Base-by-base conservation (phyloP, 306 rosid species). In the Vigna hirtella region DNA sequence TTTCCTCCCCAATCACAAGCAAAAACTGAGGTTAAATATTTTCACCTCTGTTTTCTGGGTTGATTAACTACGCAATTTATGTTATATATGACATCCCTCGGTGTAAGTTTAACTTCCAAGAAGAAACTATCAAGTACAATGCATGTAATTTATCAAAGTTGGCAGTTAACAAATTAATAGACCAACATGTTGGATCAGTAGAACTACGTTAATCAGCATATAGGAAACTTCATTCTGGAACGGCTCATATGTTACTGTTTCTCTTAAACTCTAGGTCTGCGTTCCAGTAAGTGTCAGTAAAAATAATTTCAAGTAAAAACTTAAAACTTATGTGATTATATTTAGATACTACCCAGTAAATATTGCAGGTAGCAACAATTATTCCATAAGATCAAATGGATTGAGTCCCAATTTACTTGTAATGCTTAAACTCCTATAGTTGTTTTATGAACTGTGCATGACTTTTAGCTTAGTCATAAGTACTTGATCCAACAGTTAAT, bases 31-130 rank as follows among this genome's bases (percentile, higher is more conserved):
- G 32, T 15, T 59, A 56, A 10, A n/a, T 38, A 38, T 43, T 59
- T 81, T 70, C 47, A 81, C 73, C 61, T 26, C 16, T 45, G 49
- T 5, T 66, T 34, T 81, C 24, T 15, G 38, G 30, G 3, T 52
- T 67, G 24, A 40, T 3, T 2, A 40, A 55, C 13, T 45, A 7
- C 12, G 51, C 7, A 1, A n/a, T 10, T 48, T 42, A 17, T 42
- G 15, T 38, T 24, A 45, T 28, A 45, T 28, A 11, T 40, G 13
- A 16, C 47, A 62, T 59, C n/a, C 66, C 11, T 18, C 5, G 2
- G 67, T 62, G 45, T 62, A 6, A 62, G 1, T 15, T 15, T 45
- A 62, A 62, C 17, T 62, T 62, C 43, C 20, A 62, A 62, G 67
- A 62, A 62, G 6, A 15, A 47, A 47, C 38, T 18, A 72, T 43